Base-by-base conservation (phyloP, 2,329 filamentous ascomycete species). In the Microcyclospora pomicola region DNA sequence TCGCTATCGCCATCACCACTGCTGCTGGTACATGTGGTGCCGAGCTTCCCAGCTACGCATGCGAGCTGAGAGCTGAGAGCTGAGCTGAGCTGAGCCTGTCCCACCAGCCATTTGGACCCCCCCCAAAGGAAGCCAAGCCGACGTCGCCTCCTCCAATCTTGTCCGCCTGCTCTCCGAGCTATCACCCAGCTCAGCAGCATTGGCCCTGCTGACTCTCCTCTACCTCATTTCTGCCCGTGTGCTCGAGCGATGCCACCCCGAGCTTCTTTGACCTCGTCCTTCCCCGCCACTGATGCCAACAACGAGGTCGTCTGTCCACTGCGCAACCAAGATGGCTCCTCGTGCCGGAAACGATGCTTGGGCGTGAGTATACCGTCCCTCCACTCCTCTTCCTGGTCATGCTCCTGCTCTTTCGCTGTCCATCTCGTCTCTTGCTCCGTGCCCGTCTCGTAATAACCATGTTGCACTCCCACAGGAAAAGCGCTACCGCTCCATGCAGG, bases 221-320 rank as follows among this genome's bases (percentile, higher is more conserved):
- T 29, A 24, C 39, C 34, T 36, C 33, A 15, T 13, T 30, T 15
- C 13, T 34, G 39, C 19, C 19, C 19, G 19, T 24, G 19, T 24
- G 19, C 19, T 24, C 19, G 35, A 35, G 69, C 66, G 66, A 94
- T 94, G 87, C 86, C 87, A 66, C 85, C 85, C 58, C 78, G 84
- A 72, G 76, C 82, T 54, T 80, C 83, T 50, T 72, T 93, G 58
- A 91, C 83, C 46, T 84, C 82, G 58, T 91, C 85, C 49, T 94
- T 94, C 63, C 87, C 85, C 50, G 82, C 93, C 55, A 83, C 83
- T 54, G 85, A 94, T 69, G 75, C 81, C 62, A 88, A 83, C 63
- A 92, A 92, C 63, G 88, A 96, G 66, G 91, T 98, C 59, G 83
- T 95, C 57, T 98, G 91, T 66, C 91, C 91, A 50, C 70, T 98